Percentiles rank a stretch among this genome's conserved stretches.
Conservation (phyloP, 805 yeast species). For the Cyberlindnera mycetangii region DNA sequence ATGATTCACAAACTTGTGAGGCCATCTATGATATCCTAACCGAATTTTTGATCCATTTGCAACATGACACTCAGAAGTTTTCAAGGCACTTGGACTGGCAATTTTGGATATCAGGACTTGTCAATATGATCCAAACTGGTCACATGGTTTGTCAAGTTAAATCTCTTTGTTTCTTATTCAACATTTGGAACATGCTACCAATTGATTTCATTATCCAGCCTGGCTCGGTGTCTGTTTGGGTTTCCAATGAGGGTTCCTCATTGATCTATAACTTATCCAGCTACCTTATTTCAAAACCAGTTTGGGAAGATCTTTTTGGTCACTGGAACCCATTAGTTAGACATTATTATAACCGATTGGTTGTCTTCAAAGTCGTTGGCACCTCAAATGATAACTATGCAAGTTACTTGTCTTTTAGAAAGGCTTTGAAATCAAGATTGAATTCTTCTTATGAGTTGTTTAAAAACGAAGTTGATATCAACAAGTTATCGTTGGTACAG, state of each 20-base stretch:
- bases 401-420: conserved; percentile 15
- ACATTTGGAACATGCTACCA: conserved; percentile 71
- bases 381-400: conserved; percentile 15
- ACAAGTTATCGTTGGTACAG: conserved; percentile 1
- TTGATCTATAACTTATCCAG: conserved; percentile 46
- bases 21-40: conserved; percentile 37
- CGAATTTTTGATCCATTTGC: conserved; percentile 24
- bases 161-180: conserved; percentile 63
- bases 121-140: conserved; percentile 59
- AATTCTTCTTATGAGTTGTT: conserved; percentile 12
- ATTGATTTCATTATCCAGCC: conserved; percentile 19
- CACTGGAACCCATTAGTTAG: conserved; percentile 83
- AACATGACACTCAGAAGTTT: conserved; percentile 14
- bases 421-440: conserved; percentile 8
- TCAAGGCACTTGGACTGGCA: conserved; percentile 54
- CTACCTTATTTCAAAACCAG: conserved; percentile 49
- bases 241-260: conserved; percentile 36
- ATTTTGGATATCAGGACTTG: conserved; percentile 66
- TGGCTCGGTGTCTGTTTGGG: conserved; percentile 34
- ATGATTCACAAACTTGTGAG: conserved; percentile 40
- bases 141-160: conserved; percentile 62
- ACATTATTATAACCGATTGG: conserved; percentile 59
- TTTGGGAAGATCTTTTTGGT: conserved; percentile 58
- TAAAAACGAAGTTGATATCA: background rate
- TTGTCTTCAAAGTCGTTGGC: conserved; percentile 58